Percentiles rank a stretch among this genome's conserved stretches.
These are phyloP conservation scores for Phytophthora parvispora DNA, from an alignment of 352 stramenopile species.

Conservation along the genomic window DNA sequence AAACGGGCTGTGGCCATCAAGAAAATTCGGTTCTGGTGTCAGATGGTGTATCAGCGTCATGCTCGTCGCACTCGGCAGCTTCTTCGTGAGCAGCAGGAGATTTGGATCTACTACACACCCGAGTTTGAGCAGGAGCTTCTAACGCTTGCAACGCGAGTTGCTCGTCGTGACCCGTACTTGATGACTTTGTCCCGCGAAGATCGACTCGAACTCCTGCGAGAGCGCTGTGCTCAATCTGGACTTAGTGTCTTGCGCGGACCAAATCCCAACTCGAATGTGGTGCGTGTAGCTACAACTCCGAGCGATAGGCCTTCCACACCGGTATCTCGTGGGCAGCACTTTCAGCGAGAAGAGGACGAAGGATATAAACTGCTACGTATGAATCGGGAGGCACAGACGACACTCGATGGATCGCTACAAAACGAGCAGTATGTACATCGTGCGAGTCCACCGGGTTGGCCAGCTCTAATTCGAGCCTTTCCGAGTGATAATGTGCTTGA, in stretches of 20 bases:
- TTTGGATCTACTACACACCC: slow-evolving; percentile 83
- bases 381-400: slow-evolving; percentile 26
- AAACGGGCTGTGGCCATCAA: slow-evolving; percentile 77
- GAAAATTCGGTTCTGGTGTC: slow-evolving; percentile 85
- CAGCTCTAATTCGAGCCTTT: slow-evolving; percentile 69
- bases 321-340: not conserved
- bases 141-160: slow-evolving; percentile 57
- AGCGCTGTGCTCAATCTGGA: slow-evolving; percentile 61
- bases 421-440: not conserved
- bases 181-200: slow-evolving; percentile 58
- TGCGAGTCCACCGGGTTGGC: slow-evolving; percentile 5
- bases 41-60: slow-evolving; percentile 80
- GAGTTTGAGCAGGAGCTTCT: slow-evolving; percentile 65
- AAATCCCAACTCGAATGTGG: slow-evolving; percentile 40
- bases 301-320: not conserved
- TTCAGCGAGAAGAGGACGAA: slow-evolving; percentile 31
- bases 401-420: slow-evolving; percentile 9
- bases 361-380: slow-evolving; percentile 27
- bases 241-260: slow-evolving; percentile 68
- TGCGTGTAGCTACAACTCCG: slow-evolving; percentile 22
- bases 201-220: slow-evolving; percentile 51
- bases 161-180: slow-evolving; percentile 72
- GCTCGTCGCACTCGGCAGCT: slow-evolving; percentile 61
- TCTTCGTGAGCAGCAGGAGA: slow-evolving; percentile 62
- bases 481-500: slow-evolving; percentile 51